A percentile compares a stretch with the other conserved stretches of the same genome.
These are phyloP conservation scores for Didymellaceae sp. DNA, from an alignment of 2,329 filamentous ascomycete genomes.

Conservation along the genomic window DNA sequence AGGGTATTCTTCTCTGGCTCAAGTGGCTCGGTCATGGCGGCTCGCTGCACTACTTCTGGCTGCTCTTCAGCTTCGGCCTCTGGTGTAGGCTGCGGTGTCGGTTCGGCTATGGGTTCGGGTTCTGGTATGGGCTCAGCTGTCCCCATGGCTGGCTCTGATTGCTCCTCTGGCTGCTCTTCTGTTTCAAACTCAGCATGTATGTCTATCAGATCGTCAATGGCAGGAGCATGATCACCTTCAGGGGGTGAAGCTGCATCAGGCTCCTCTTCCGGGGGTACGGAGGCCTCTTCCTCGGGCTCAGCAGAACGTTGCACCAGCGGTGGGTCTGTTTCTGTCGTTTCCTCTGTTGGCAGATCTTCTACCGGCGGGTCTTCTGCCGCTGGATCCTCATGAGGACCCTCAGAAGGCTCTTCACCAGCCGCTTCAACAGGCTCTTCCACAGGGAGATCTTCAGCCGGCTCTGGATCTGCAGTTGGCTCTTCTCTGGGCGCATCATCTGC, in stretches of 20 bases:
- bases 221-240: constrained; percentile 4
- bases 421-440: too few relatives aligned
- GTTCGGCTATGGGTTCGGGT: not conserved
- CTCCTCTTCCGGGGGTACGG: not conserved
- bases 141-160: constrained; percentile 1
- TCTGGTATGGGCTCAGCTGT: constrained; percentile 7
- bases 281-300: not conserved
- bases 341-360: too few relatives aligned
- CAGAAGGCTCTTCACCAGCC: not conserved
- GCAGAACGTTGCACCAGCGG: not conserved
- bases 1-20: not conserved
- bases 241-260: constrained; percentile 7
- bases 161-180: constrained; percentile 9
- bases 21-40: not conserved
- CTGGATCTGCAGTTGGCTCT: too few relatives aligned
- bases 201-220: constrained; percentile 1
- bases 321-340: not conserved
- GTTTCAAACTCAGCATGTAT: constrained; percentile 9
- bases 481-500: not conserved
- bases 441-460: too few relatives aligned
- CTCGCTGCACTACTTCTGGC: not conserved
- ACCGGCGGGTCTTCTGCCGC: too few relatives aligned
- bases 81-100: constrained; percentile 6
- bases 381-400: too few relatives aligned
- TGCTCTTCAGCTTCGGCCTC: not conserved